Percentiles rank a stretch among this genome's conserved stretches.
phyloP scores from a whole-genome alignment of 805 yeast species.

The Wickerhamomyces xylosicus region DNA sequence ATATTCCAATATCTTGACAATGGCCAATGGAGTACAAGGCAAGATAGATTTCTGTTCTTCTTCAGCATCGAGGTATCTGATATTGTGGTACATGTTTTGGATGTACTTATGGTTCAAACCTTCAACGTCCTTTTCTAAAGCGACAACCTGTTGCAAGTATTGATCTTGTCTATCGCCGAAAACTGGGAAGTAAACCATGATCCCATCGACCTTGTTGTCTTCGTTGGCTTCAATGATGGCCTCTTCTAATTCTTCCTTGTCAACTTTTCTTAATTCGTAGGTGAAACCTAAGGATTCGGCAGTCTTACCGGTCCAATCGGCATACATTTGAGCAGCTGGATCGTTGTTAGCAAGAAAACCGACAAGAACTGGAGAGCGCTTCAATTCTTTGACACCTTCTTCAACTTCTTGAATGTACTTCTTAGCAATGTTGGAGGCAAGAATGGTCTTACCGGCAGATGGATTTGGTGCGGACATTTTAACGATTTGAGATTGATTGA shows the following conservation, averaged over 20 bases:
- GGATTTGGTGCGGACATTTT: conserved; percentile 11
- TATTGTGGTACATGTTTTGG: conserved; percentile 91
- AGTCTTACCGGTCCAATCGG: conserved; percentile 92
- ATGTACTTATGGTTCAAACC: conserved; percentile 87
- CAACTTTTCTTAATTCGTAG: conserved; percentile 63
- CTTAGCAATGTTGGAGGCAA: conserved; percentile 85
- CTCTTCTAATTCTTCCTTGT: conserved; percentile 79
- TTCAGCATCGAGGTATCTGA: conserved; percentile 72
- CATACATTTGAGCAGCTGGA: conserved; percentile 93
- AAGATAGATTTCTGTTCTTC: conserved; percentile 66
- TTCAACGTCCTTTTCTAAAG: conserved; percentile 92
- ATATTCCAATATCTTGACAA: conserved; percentile 87
- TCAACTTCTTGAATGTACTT: conserved; percentile 66
- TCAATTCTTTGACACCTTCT: conserved; percentile 40
- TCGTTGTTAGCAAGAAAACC: conserved; percentile 89
- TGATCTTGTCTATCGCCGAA: conserved; percentile 93
- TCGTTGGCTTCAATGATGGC: conserved; percentile 73
- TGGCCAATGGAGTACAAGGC: conserved; percentile 95
- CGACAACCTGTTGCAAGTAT: conserved; percentile 86
- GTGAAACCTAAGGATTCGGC: conserved; percentile 77
- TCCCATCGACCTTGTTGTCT: conserved; percentile 73
- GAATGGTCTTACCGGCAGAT: conserved; percentile 61
- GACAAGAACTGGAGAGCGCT: conserved; percentile 63
- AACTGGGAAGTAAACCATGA: conserved; percentile 96
- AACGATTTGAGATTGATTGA: no score